A percentile compares a stretch with the other conserved stretches of the same genome.
Evolutionary conservation across 2,329 filamentous ascomycete species (phyloP).

Genomic region (Blastomyces percursus): DNA sequence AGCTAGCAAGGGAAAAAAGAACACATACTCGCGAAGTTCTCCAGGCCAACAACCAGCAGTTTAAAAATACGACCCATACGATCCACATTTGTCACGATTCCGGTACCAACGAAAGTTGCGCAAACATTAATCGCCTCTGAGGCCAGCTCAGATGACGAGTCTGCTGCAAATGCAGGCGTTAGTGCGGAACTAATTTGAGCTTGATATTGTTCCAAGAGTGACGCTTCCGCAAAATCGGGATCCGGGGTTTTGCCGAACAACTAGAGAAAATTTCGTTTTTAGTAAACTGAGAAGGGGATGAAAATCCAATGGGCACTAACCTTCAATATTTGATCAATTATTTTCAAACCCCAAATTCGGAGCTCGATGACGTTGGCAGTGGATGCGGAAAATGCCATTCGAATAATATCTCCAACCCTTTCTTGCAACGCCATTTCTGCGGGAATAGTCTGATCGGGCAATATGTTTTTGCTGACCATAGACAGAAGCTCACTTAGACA

Average conservation of each 20-base stretch:
- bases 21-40: conserved; percentile 68
- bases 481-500: conserved; percentile 74
- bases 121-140: conserved; percentile 96
- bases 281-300: neutral
- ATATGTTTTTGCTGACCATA: conserved; percentile 66
- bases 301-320: conserved; percentile 21
- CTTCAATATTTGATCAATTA: conserved; percentile 84
- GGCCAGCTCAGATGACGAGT: conserved; percentile 90
- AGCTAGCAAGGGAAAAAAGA: neutral
- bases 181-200: conserved; percentile 95
- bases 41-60: conserved; percentile 76
- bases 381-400: conserved; percentile 94
- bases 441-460: conserved; percentile 64
- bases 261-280: conserved; percentile 21
- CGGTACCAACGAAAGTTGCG: conserved; percentile 93
- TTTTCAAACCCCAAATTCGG: conserved; percentile 80
- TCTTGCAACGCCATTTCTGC: conserved; percentile 70
- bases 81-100: conserved; percentile 93
- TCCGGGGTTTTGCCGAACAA: conserved; percentile 94
- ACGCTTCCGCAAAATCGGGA: conserved; percentile 94
- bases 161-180: conserved; percentile 88
- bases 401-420: conserved; percentile 80
- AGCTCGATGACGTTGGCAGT: conserved; percentile 86
- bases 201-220: conserved; percentile 94
- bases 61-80: conserved; percentile 98